phyloP scores from a whole-genome alignment of 306 rosid genomes.

The Malus sieversii region DNA sequence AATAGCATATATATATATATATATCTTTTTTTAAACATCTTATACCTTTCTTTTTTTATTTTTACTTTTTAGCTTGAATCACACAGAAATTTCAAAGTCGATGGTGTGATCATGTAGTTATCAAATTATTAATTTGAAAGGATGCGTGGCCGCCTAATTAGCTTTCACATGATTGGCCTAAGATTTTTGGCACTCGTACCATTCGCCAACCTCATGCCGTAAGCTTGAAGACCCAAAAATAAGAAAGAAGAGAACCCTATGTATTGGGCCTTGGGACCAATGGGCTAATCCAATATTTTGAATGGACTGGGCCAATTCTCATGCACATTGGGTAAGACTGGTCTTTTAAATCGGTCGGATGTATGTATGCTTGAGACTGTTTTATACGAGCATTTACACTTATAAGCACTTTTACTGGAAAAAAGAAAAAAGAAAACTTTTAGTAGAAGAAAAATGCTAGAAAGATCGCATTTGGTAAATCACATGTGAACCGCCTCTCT shows the following conservation, averaged over 20 bases:
- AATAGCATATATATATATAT: too few relatives aligned
- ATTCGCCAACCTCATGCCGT: background rate
- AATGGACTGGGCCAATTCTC: too few relatives aligned
- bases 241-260: background rate
- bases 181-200: background rate
- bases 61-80: background rate
- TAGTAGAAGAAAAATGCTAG: too few relatives aligned
- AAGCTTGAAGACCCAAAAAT: background rate
- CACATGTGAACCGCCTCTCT: background rate
- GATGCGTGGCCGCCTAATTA: background rate
- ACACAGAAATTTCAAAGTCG: background rate
- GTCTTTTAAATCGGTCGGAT: accelerated
- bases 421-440: too few relatives aligned
- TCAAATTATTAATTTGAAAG: background rate
- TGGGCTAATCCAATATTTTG: background rate
- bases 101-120: background rate
- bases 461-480: too few relatives aligned
- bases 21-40: too few relatives aligned
- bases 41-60: background rate
- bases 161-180: background rate
- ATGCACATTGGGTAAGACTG: background rate
- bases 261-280: background rate
- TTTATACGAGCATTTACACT: too few relatives aligned
- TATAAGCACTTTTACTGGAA: too few relatives aligned
- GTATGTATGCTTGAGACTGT: too few relatives aligned